Evolutionary conservation across 257 asterid genomes (phyloP).

Genomic region (Lycium ferocissimum): DNA sequence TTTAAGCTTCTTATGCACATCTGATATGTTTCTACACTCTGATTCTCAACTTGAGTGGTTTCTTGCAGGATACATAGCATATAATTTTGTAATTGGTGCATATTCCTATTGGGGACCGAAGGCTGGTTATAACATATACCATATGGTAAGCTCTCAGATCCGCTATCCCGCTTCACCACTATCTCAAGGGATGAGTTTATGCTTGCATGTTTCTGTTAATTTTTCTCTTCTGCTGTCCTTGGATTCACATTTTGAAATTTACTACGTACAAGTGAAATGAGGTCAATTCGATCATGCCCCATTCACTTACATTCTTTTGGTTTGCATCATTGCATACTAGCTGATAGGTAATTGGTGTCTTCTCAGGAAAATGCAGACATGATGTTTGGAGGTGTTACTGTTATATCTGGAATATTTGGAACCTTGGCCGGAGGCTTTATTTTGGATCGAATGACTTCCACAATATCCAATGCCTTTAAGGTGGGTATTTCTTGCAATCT

Average conservation of each 20-base stretch:
- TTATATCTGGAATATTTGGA: constrained; percentile 83
- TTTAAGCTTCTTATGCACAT: neutral
- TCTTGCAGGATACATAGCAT: constrained; percentile 85
- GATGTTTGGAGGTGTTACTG: constrained; percentile 87
- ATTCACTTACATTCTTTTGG: neutral
- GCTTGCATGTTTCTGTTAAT: constrained; percentile 18
- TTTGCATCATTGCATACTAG: constrained; percentile 8
- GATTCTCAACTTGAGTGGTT: constrained; percentile 23
- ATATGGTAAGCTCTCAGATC: constrained; percentile 65
- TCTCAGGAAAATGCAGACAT: constrained; percentile 82
- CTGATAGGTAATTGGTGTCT: constrained; percentile 25
- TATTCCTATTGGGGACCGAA: constrained; percentile 99
- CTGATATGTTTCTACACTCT: neutral
- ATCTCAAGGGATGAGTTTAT: neutral
- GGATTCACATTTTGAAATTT: constrained; percentile 21
- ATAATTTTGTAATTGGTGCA: constrained; percentile 95
- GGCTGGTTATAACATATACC: constrained; percentile 93
- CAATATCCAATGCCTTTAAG: constrained; percentile 90
- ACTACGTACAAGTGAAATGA: neutral
- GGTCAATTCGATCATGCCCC: neutral
- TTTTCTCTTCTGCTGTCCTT: neutral
- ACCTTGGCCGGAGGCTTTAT: constrained; percentile 86
- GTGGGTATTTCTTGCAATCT: constrained; percentile 41
- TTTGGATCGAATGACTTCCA: constrained; percentile 76
- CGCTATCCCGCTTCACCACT: neutral